These are phyloP conservation scores for Hanseniaspora uvarum DNA, from an alignment of 1,139 yeast species.

Conservation along the genomic window DNA sequence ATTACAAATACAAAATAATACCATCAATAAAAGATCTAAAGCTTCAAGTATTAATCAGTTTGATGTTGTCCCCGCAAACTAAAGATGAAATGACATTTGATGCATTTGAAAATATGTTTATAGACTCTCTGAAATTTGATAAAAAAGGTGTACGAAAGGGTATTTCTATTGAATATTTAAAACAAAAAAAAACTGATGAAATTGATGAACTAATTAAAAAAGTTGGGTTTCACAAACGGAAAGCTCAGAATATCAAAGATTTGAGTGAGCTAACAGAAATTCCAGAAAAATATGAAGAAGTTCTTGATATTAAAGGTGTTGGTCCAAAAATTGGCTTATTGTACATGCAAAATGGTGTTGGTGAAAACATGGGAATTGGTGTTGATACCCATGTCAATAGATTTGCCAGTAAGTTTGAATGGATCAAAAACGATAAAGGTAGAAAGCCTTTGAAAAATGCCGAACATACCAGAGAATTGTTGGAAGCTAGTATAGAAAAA, in stretches of 20 bases:
- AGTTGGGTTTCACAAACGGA: slow-evolving; percentile 73
- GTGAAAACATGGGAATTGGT: slow-evolving; percentile 60
- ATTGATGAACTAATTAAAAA: slow-evolving; percentile 53
- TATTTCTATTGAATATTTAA: slow-evolving; percentile 33
- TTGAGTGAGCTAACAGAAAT: slow-evolving; percentile 55
- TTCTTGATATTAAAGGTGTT: slow-evolving; percentile 65
- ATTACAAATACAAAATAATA: slow-evolving; percentile 19
- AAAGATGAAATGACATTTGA: slow-evolving; percentile 66
- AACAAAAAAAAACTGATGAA: slow-evolving; percentile 40
- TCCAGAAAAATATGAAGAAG: slow-evolving; percentile 53
- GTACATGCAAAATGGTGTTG: slow-evolving; percentile 66
- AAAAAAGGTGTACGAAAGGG: slow-evolving; percentile 28
- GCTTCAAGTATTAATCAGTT: slow-evolving; percentile 57
- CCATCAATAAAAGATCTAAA: slow-evolving; percentile 39
- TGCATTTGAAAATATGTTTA: slow-evolving; percentile 52
- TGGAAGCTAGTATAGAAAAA: slow-evolving; percentile 52
- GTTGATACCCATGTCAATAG: slow-evolving; percentile 81
- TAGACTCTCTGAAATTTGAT: slow-evolving; percentile 28
- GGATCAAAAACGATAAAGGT: slow-evolving; percentile 39
- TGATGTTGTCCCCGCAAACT: slow-evolving; percentile 77
- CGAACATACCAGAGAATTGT: slow-evolving; percentile 53
- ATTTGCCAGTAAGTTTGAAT: slow-evolving; percentile 61
- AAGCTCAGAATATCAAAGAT: slow-evolving; percentile 53
- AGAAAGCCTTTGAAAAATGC: slow-evolving; percentile 39
- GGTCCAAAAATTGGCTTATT: slow-evolving; percentile 86